Evolutionary conservation across 305 asterid species (phyloP), one percentile per base, ranked within the genome.

Genomic region (Solanum hybrid): DNA sequence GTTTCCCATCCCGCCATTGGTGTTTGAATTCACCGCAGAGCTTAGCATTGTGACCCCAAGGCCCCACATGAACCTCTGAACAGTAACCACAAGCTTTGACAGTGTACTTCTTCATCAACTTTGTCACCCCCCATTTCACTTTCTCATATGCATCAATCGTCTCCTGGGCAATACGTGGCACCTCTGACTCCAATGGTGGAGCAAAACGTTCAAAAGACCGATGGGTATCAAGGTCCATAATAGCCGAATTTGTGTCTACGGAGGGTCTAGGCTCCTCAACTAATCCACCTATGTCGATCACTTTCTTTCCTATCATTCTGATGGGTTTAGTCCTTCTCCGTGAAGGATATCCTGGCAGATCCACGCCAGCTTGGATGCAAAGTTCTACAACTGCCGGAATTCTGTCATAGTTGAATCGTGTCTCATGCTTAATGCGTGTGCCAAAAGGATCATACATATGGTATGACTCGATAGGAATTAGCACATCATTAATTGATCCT

Each of bases 21-120:
- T 97, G 99, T 94, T 97, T 97, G 72, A 96, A 95, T 89, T 94
- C 99, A 2, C 99, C 99, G 3, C 99, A 96, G 81, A 96, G 98
- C 94, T 95, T 96, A 10, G 94, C 99, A 4, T 95, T 94, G 92
- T 96, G 99, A 56, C 99, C 99, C 95, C 98, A 96, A 1, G 99
- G 98, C 22, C 99, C 99, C 75, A 96, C 98, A 42, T 97, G 99
- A 86, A 97, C 96, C 93, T 96, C 99, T 0, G 98, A 91, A 92
- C 99, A 97, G 91, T 97, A 97, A 1, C 99, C 99, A 86, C 99
- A 97, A 3, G 99, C 99, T 93, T 97, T 97, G 22, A 97, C 98
- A 2, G 94, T 94, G 35, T 34, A 34, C 35, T 34, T 34, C 35
- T 34, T 34, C 35, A 34, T 34, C 35, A 34, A 34, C 35, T 34